Base-by-base conservation (phyloP, 257 asterid genomes). In the Penstemon barbatus region DNA sequence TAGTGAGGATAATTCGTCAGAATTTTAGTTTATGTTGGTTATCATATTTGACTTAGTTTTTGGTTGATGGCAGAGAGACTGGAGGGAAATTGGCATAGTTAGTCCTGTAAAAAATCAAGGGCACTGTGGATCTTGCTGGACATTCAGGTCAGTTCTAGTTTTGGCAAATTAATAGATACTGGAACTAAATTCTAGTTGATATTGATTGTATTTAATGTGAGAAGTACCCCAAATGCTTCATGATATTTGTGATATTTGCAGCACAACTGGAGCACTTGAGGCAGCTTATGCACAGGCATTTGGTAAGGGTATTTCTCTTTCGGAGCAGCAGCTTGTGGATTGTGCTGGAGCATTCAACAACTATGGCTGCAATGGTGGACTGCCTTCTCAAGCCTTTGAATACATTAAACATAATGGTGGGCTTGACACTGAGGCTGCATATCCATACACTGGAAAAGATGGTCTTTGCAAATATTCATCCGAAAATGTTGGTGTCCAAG, bases 321-420 rank as follows among this genome's bases (percentile, higher is more conserved):
- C 97, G 1, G 97, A 91, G 88, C 97, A 94, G 84, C 97, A 94
- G 89, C 97, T 94, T 57, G 99, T 94, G 74, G 99, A 94, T 63
- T 94, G 97, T 73, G 99, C 99, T 44, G 95, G 91, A 72, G 84
- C 81, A 48, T 94, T 94, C 79, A 91, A 91, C 82, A 94, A 94
- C 82, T 85, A 80, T 73, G 97, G 99, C 45, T 94, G 99, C 91
- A 76, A 78, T 18, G 99, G 96, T 19, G 97, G 99, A 41, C 75
- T 94, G 64, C 97, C 97, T 56, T 94, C 99, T 45, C 99, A 94
- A 82, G 97, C 99, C 71, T 94, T 91, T 72, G 98, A 94, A 79
- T 94, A 91, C 82, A 86, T 94, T 70, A 94, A 89, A 82, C 85
- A 59, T 76, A 94, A 80, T 33, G 97, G 97, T 65, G 99, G 99